Base-by-base conservation (phyloP, 371 early-diverging fungal genomes). In the Rhizopus microsporus region DNA sequence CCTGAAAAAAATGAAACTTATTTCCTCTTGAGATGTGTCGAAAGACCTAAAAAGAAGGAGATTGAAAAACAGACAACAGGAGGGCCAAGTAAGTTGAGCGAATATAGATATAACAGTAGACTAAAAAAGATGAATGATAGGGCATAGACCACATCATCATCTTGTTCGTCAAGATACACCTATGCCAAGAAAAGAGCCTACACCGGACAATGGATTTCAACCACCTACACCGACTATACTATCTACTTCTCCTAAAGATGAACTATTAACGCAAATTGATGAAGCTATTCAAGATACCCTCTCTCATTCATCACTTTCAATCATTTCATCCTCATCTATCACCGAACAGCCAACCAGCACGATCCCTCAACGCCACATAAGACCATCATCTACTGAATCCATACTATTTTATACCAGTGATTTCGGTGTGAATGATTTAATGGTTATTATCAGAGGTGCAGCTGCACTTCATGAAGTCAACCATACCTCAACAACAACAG, bases 391-490 rank as follows among this genome's bases (percentile, higher is more conserved):
- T 1, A 54, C 62, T 12, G 71, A 77, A 39, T 80, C 80, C 23
- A 59, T 68, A 60, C 45, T 75, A n/a, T 74, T 73, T 30, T 71
- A 68, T 37, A 46, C 46, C 2, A 68, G 77, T 54, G 77, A 80
- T 51, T 77, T 80, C 64, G 77, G 80, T 33, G 69, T 80, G 67
- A 74, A 80, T 38, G 80, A 77, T 42, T 40, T 80, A 9, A 80
- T 80, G 80, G 66, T 74, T 1, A 54, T 80, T 17, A 75, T 80
- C 34, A 67, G 80, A 37, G 80, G 75, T 17, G 71, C 74, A 12
- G 72, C 71, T 12, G 54, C 31, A 16, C 38, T 35, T n/a, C 32
- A 40, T 34, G 32, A 40, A 31, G 16, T 30, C 8, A n/a, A 37
- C 17, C 12, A 17, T 13, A 23, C 43, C 30, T 10, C 33, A 5